phyloP scores from a whole-genome alignment of 1,139 yeast species.

The Scheffersomyces insectosa region DNA sequence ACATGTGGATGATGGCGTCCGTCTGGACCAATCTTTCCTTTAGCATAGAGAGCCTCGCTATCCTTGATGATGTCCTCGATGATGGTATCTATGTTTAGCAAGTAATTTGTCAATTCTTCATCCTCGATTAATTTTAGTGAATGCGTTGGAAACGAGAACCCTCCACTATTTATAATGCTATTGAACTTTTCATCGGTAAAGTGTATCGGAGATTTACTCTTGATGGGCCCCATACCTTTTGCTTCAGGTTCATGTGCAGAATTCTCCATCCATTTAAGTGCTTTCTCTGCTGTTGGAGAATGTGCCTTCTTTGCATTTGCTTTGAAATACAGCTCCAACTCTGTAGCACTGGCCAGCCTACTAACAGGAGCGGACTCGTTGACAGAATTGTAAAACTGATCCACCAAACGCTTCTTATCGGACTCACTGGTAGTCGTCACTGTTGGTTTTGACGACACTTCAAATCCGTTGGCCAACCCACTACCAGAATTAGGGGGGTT shows the following conservation, averaged over 20 bases:
- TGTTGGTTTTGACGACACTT: neutral
- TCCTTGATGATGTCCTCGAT: slow-evolving; percentile 18
- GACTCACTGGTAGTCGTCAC: slow-evolving; percentile 6
- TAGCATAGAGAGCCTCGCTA: slow-evolving; percentile 2
- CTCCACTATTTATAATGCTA: slow-evolving; percentile 23
- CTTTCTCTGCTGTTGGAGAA: slow-evolving; percentile 2
- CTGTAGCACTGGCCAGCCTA: slow-evolving; percentile 8
- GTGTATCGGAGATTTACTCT: neutral
- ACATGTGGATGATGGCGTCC: slow-evolving; percentile 1
- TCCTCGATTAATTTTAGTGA: slow-evolving; percentile 17
- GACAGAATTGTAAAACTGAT: slow-evolving; percentile 37
- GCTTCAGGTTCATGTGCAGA: neutral
- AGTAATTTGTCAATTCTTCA: slow-evolving; percentile 30
- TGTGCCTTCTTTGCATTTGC: neutral
- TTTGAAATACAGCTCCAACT: slow-evolving; percentile 5
- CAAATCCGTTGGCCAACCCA: neutral
- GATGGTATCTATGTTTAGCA: slow-evolving; percentile 36
- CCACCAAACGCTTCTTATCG: slow-evolving; percentile 38
- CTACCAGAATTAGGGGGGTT: too few species aligned
- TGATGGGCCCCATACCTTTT: neutral
- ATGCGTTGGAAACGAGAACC: slow-evolving; percentile 19
- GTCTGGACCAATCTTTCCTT: neutral
- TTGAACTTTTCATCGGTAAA: slow-evolving; percentile 15
- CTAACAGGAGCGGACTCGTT: slow-evolving; percentile 12
- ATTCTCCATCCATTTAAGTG: slow-evolving; percentile 3